Conservation (phyloP, 805 yeast genomes). For the Candida sonorensis region DNA sequence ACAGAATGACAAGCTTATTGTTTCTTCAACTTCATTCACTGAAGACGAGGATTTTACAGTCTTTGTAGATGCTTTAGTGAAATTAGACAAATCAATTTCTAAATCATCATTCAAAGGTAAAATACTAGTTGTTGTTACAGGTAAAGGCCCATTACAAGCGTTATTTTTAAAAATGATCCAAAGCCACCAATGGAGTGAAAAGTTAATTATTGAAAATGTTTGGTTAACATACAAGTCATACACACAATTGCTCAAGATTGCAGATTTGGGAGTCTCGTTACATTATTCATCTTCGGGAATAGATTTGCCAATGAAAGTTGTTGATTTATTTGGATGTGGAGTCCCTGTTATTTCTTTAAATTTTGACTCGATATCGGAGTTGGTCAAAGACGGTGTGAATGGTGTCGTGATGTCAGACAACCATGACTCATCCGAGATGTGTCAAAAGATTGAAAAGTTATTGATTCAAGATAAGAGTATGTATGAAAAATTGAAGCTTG, state of each 20-base stretch:
- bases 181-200: conserved; percentile 30
- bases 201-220: conserved; percentile 51
- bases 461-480: conserved; percentile 20
- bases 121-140: conserved; percentile 78
- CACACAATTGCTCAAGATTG: conserved; percentile 64
- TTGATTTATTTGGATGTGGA: conserved; percentile 95
- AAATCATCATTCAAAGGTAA: conserved; percentile 32
- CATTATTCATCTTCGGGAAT: conserved; percentile 90
- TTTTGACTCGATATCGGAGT: conserved; percentile 73
- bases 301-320: conserved; percentile 95
- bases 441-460: conserved; percentile 28
- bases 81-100: conserved; percentile 39
- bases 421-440: conserved; percentile 35
- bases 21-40: conserved; percentile 90
- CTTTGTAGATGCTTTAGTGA: conserved; percentile 59
- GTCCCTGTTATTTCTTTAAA: conserved; percentile 78
- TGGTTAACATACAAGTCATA: conserved; percentile 82
- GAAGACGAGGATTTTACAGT: conserved; percentile 86
- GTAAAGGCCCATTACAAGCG: conserved; percentile 81
- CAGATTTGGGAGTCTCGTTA: conserved; percentile 84
- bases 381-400: conserved; percentile 61
- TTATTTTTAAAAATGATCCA: conserved; percentile 28
- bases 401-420: conserved; percentile 50
- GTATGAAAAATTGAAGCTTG: conserved; percentile 41
- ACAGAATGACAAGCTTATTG: conserved; percentile 50